Conservation (phyloP, 371 early-diverging fungal genomes). For the Gilbertella persicaria region DNA sequence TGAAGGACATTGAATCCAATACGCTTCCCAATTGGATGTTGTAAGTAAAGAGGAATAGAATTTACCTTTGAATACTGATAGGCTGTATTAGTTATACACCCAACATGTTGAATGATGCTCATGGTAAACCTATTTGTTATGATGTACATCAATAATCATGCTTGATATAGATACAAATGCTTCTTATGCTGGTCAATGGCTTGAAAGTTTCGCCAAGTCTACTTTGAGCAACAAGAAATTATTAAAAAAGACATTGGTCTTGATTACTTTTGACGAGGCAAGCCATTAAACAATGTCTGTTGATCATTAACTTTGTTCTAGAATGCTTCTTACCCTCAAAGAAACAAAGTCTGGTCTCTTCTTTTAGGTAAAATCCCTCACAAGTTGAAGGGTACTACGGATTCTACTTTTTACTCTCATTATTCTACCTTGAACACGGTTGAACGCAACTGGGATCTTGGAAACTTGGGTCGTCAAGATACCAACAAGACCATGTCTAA, state of each 20-base stretch:
- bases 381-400: slow-evolving; percentile 40
- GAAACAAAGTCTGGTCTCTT: slow-evolving; percentile 37
- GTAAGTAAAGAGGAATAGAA: too few species aligned
- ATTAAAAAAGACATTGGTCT: slow-evolving; percentile 19
- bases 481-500: slow-evolving; percentile 33
- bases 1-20: slow-evolving; percentile 19
- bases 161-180: slow-evolving; percentile 29
- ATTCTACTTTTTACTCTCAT: slow-evolving; percentile 56
- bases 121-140: slow-evolving; percentile 10
- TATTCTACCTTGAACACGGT: slow-evolving; percentile 59
- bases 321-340: slow-evolving; percentile 20
- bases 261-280: slow-evolving; percentile 37
- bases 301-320: not conserved
- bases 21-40: slow-evolving; percentile 32
- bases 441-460: slow-evolving; percentile 59
- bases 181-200: slow-evolving; percentile 35
- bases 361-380: slow-evolving; percentile 32
- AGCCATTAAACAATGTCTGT: not conserved
- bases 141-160: too few species aligned
- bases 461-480: slow-evolving; percentile 56
- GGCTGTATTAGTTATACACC: too few species aligned
- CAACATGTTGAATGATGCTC: slow-evolving; percentile 31
- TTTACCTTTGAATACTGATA: too few species aligned
- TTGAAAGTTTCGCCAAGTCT: slow-evolving; percentile 21
- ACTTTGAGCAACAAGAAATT: slow-evolving; percentile 25